Evolutionary conservation across 2,329 filamentous ascomycete genomes (phyloP).

Genomic region (Fusarium marasasianum): DNA sequence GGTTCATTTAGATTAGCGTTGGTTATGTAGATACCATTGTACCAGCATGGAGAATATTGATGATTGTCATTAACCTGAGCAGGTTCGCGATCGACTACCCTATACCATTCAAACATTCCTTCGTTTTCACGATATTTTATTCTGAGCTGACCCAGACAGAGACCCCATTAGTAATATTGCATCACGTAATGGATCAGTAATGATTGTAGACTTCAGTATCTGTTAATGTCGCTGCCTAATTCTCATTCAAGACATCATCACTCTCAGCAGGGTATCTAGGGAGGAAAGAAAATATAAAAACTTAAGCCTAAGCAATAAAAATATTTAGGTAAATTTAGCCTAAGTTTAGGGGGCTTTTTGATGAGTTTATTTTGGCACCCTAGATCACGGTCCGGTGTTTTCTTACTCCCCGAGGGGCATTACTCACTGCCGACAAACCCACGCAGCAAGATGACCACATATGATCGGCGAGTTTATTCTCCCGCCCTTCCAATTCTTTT

Average conservation of each 20-base stretch:
- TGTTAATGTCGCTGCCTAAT: background rate
- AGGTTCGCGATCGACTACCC: background rate
- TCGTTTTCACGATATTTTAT: accelerated
- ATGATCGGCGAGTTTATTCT: background rate
- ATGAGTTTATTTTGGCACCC: too few relatives aligned
- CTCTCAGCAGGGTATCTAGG: too few relatives aligned
- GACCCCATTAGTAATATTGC: accelerated
- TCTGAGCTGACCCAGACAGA: too few relatives aligned
- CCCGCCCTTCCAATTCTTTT: background rate
- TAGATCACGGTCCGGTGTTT: too few relatives aligned
- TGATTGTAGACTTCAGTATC: too few relatives aligned
- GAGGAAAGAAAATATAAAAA: too few relatives aligned
- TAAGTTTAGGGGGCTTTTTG: too few relatives aligned
- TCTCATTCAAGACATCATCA: background rate
- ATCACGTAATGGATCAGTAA: accelerated
- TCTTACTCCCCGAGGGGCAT: too few relatives aligned
- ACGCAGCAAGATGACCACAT: background rate
- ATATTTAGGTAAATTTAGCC: too few relatives aligned
- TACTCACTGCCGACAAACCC: background rate
- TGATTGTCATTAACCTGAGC: background rate
- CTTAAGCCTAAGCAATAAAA: too few relatives aligned
- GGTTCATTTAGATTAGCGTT: background rate
- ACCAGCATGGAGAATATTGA: background rate
- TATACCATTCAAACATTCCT: accelerated
- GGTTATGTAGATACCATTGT: background rate